These are phyloP conservation scores for Penicillium sp. DNA, from an alignment of 2,329 filamentous ascomycete species.

Conservation along the genomic window DNA sequence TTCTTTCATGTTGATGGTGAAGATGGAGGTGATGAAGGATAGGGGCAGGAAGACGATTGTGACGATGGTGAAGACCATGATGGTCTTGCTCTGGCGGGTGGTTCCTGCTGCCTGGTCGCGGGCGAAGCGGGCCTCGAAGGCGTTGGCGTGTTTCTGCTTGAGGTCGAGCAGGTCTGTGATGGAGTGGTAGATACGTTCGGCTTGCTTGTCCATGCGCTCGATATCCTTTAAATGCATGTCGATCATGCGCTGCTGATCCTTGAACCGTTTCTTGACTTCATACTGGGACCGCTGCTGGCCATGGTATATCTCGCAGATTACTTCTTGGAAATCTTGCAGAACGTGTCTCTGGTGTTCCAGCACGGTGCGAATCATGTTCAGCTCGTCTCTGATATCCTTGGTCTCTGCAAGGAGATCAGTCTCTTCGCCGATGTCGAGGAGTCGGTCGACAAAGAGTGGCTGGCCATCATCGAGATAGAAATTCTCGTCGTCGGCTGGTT, in stretches of 20 bases:
- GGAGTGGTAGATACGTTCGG: constrained; percentile 55
- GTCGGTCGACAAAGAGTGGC: constrained; percentile 45
- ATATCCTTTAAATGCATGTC: constrained; percentile 57
- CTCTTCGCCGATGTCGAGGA: constrained; percentile 54
- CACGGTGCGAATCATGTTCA: constrained; percentile 54
- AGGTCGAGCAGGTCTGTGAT: constrained; percentile 61
- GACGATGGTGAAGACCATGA: constrained; percentile 57
- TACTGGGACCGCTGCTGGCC: constrained; percentile 36
- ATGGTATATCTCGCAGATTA: constrained; percentile 34
- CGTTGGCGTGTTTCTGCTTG: constrained; percentile 66
- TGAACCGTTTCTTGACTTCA: constrained; percentile 52
- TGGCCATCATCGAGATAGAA: constrained; percentile 30
- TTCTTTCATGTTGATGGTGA: constrained; percentile 51
- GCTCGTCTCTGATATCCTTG: constrained; percentile 63
- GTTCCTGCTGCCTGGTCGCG: constrained; percentile 58
- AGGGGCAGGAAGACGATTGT: constrained; percentile 55
- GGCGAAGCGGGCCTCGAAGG: constrained; percentile 57
- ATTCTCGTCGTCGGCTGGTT: constrained; percentile 13
- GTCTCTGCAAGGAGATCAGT: constrained; percentile 58
- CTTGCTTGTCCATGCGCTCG: constrained; percentile 60
- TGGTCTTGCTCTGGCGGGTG: constrained; percentile 52
- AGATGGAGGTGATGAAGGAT: constrained; percentile 53
- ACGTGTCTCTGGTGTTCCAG: constrained; percentile 38
- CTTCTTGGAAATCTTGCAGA: constrained; percentile 32
- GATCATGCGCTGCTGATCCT: constrained; percentile 54